Evolutionary conservation across 2,329 filamentous ascomycete species (phyloP).

Genomic region (Pseudogymnoascus sp.): DNA sequence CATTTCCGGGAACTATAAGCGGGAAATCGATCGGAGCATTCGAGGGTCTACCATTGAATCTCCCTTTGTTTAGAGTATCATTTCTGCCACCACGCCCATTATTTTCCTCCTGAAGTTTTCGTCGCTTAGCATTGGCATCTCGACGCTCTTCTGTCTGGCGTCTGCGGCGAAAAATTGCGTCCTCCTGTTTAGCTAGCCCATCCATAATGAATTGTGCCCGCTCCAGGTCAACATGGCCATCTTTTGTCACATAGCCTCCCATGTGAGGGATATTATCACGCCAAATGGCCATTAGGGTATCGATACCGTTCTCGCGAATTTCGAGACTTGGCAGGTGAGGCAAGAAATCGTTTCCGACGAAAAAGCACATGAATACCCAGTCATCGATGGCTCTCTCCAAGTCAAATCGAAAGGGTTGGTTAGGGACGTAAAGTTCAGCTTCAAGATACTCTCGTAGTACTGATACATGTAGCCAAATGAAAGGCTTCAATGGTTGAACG

Average conservation of each 20-base stretch:
- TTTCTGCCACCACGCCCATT: slow-evolving; percentile 26
- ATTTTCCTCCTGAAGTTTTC: slow-evolving; percentile 62
- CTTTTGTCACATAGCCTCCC: slow-evolving; percentile 94
- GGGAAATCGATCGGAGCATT: slow-evolving; percentile 41
- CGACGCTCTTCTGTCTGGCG: slow-evolving; percentile 80
- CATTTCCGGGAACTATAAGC: slow-evolving; percentile 49
- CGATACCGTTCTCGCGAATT: slow-evolving; percentile 94
- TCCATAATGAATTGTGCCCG: slow-evolving; percentile 82
- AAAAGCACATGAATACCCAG: slow-evolving; percentile 99
- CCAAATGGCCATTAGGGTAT: slow-evolving; percentile 95
- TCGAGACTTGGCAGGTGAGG: slow-evolving; percentile 96
- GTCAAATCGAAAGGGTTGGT: slow-evolving; percentile 82
- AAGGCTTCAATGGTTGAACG: slow-evolving; percentile 69
- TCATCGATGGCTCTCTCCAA: slow-evolving; percentile 92
- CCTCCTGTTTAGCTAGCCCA: slow-evolving; percentile 86
- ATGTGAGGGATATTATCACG: slow-evolving; percentile 83
- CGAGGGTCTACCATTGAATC: slow-evolving; percentile 18
- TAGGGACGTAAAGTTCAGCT: slow-evolving; percentile 77
- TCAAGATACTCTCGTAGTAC: slow-evolving; percentile 88
- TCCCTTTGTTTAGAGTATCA: slow-evolving; percentile 24
- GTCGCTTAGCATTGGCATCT: slow-evolving; percentile 70
- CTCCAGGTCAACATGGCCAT: slow-evolving; percentile 82
- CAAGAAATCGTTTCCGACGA: slow-evolving; percentile 96
- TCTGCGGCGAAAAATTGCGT: slow-evolving; percentile 83
- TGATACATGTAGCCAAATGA: slow-evolving; percentile 96